A percentile compares a stretch with the other conserved stretches of the same genome.
These are phyloP conservation scores for Waltergamsia citrina DNA, from an alignment of 2,329 filamentous ascomycete species.

Conservation along the genomic window DNA sequence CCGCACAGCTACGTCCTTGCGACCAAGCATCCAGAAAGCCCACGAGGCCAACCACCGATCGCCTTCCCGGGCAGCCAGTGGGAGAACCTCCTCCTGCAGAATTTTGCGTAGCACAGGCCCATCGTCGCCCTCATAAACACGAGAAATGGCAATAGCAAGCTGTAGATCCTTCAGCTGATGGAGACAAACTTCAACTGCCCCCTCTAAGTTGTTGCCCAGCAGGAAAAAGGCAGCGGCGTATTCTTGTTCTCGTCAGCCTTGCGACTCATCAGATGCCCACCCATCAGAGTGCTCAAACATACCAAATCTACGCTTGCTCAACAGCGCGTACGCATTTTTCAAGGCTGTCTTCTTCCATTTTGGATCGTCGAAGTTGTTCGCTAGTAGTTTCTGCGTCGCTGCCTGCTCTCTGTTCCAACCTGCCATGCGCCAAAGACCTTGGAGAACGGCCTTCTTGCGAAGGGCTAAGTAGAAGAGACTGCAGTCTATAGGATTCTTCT, in stretches of 20 bases:
- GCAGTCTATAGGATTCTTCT: conserved; percentile 85
- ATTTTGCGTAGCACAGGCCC: conserved; percentile 65
- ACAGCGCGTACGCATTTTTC: conserved; percentile 92
- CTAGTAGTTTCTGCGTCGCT: conserved; percentile 68
- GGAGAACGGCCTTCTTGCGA: conserved; percentile 79
- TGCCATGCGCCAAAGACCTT: conserved; percentile 92
- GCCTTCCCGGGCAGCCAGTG: conserved; percentile 67
- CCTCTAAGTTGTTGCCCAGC: conserved; percentile 72
- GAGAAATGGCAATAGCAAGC: conserved; percentile 76
- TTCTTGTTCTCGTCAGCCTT: conserved; percentile 45
- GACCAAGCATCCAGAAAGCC: conserved; percentile 86
- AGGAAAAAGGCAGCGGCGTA: conserved; percentile 96
- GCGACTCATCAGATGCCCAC: conserved; percentile 13
- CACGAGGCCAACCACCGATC: conserved; percentile 93
- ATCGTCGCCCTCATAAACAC: conserved; percentile 81
- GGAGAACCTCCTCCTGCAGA: conserved; percentile 70
- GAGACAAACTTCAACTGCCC: conserved; percentile 78
- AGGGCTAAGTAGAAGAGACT: conserved; percentile 86
- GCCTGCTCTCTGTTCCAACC: conserved; percentile 79
- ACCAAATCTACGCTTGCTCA: conserved; percentile 85
- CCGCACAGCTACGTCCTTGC: conserved; percentile 75
- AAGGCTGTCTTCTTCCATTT: conserved; percentile 83
- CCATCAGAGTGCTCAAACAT: too few relatives aligned
- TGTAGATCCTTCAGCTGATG: conserved; percentile 85
- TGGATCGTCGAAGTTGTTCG: conserved; percentile 83